A percentile compares a stretch with the other conserved stretches of the same genome.
These are phyloP conservation scores for Xylaria sp. DNA, from an alignment of 2,329 filamentous ascomycete species.

Conservation along the genomic window DNA sequence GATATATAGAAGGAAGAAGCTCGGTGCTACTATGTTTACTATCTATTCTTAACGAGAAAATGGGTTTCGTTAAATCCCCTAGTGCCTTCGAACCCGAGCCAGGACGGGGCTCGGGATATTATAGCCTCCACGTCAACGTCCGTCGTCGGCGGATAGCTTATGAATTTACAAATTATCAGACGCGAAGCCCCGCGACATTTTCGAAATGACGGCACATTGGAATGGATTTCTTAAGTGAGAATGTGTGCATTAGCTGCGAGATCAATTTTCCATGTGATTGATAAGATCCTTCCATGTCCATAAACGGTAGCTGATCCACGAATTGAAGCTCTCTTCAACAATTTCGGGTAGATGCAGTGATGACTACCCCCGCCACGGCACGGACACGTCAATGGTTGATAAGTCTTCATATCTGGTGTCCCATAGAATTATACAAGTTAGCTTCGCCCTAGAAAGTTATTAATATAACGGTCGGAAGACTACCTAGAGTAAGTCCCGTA, in stretches of 20 bases:
- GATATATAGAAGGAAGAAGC: not conserved
- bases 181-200: not conserved
- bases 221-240: not conserved
- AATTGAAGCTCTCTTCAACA: not conserved
- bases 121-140: not conserved
- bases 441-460: not conserved
- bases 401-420: not conserved
- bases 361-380: not conserved
- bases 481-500: not conserved
- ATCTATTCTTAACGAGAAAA: conserved; percentile 11
- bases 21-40: not conserved
- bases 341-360: not conserved
- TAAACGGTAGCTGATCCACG: not conserved
- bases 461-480: conserved; percentile 1
- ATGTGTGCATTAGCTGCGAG: not conserved
- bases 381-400: not conserved
- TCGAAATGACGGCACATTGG: not conserved
- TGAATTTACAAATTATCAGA: conserved; percentile 3
- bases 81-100: not conserved
- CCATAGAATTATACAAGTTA: not conserved
- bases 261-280: not conserved
- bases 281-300: not conserved
- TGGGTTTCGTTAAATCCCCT: not conserved
- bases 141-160: not conserved
- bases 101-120: not conserved